phyloP scores from a whole-genome alignment of 176 grass and related monocot species.

The Bolboschoenus planiculmis region DNA sequence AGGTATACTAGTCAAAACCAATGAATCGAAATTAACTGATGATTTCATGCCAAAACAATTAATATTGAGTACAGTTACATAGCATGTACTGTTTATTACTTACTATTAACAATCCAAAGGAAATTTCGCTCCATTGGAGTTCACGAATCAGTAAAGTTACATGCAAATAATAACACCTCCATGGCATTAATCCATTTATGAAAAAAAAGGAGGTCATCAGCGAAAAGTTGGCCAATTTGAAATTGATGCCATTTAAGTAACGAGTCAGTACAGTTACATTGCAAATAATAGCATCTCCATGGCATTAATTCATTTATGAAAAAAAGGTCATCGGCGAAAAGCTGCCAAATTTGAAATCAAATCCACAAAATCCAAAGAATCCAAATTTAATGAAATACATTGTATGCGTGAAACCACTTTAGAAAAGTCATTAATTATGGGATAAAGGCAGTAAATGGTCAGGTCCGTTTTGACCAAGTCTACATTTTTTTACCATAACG shows the following conservation, averaged over 20 bases:
- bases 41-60: not conserved
- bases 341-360: not conserved
- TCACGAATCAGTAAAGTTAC: not conserved
- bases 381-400: conserved; percentile 17
- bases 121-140: not conserved
- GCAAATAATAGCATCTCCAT: not conserved
- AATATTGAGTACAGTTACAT: not conserved
- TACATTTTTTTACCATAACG: not conserved
- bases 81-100: not conserved
- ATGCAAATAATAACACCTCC: not conserved
- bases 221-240: not conserved
- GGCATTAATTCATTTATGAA: not conserved
- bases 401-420: not conserved
- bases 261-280: not conserved
- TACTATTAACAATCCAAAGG: not conserved
- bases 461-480: not conserved
- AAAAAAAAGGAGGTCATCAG: not conserved
- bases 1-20: not conserved
- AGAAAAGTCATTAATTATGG: conserved; percentile 1
- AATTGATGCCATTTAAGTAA: too few relatives aligned
- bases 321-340: not conserved
- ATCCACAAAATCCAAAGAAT: not conserved
- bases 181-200: not conserved
- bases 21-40: not conserved
- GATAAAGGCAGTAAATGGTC: not conserved